Evolutionary conservation across 331 rosid genomes (phyloP).

Genomic region (Cucumis variabilis): DNA sequence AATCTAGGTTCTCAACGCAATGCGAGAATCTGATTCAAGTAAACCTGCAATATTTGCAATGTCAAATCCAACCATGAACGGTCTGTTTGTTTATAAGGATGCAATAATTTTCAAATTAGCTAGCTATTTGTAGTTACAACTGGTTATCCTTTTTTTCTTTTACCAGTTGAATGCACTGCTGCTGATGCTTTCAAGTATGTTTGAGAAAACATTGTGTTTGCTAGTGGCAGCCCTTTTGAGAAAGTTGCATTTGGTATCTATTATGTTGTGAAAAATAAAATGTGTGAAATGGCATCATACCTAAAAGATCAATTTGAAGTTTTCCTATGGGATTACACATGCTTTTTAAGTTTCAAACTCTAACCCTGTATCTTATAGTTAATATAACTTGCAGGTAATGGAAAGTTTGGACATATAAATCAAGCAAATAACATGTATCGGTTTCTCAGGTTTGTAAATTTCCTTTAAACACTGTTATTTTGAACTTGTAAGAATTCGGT

Average conservation of each 20-base stretch:
- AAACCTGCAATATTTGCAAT: slow-evolving; percentile 98
- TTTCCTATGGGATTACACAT: neutral
- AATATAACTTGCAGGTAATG: slow-evolving; percentile 65
- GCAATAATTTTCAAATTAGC: slow-evolving; percentile 37
- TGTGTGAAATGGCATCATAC: slow-evolving; percentile 30
- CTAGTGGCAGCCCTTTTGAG: slow-evolving; percentile 97
- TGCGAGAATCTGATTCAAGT: slow-evolving; percentile 89
- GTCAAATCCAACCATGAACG: slow-evolving; percentile 99
- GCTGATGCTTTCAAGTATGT: slow-evolving; percentile 91
- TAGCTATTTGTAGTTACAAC: slow-evolving; percentile 14
- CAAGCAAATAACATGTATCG: slow-evolving; percentile 99
- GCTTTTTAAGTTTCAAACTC: slow-evolving; percentile 26
- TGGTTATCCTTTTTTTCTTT: slow-evolving; percentile 28
- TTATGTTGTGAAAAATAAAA: slow-evolving; percentile 28
- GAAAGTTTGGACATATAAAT: slow-evolving; percentile 89
- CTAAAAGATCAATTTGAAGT: slow-evolving; percentile 16
- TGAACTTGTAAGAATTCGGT: slow-evolving; percentile 7
- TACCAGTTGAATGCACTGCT: slow-evolving; percentile 96
- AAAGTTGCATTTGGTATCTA: slow-evolving; percentile 81
- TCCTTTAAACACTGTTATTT: slow-evolving; percentile 14
- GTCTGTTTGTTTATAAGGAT: slow-evolving; percentile 71
- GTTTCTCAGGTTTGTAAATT: slow-evolving; percentile 83
- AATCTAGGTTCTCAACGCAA: slow-evolving; percentile 88
- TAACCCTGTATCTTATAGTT: neutral
- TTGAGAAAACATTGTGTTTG: slow-evolving; percentile 88